A percentile compares a stretch with the other conserved stretches of the same genome.
Conservation (phyloP, 345 rosid species). For the Pugionium dolabratum region DNA sequence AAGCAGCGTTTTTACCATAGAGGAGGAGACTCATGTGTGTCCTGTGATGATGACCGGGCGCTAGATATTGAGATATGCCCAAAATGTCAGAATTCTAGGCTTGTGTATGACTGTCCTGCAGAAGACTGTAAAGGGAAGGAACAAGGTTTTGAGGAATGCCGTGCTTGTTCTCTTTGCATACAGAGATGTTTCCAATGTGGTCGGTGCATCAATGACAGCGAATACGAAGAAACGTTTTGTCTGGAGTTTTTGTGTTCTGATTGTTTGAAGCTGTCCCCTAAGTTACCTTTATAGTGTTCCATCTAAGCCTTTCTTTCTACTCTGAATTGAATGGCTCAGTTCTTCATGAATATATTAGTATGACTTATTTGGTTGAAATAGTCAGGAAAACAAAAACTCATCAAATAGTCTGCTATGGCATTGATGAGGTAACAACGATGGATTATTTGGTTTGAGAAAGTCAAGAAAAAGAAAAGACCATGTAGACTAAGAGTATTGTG, state of each 20-base stretch:
- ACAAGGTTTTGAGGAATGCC: constrained; percentile 49
- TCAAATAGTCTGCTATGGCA: too few species aligned
- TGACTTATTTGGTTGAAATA: too few species aligned
- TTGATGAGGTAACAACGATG: too few species aligned
- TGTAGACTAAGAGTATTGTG: too few species aligned
- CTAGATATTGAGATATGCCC: constrained; percentile 94
- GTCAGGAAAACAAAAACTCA: too few species aligned
- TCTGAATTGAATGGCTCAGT: constrained; percentile 33
- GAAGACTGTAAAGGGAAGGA: constrained; percentile 67
- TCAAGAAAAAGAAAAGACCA: too few species aligned
- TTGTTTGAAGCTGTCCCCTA: constrained; percentile 47
- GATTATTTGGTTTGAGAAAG: too few species aligned
- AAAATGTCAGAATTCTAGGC: constrained; percentile 66
- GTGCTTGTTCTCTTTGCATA: constrained; percentile 89
- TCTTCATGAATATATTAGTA: constrained; percentile 29
- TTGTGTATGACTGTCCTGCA: constrained; percentile 89
- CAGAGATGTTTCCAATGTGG: constrained; percentile 84
- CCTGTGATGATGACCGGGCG: constrained; percentile 69
- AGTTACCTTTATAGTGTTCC: constrained; percentile 38
- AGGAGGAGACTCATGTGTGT: constrained; percentile 59
- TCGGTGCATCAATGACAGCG: constrained; percentile 72
- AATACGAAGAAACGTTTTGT: constrained; percentile 84
- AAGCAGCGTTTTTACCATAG: constrained; percentile 70
- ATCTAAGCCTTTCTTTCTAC: constrained; percentile 28
- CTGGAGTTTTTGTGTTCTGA: constrained; percentile 70